A percentile compares a stretch with the other conserved stretches of the same genome.
Evolutionary conservation across 352 stramenopile species (phyloP).

Genomic region (Thalassiosira exigua): DNA sequence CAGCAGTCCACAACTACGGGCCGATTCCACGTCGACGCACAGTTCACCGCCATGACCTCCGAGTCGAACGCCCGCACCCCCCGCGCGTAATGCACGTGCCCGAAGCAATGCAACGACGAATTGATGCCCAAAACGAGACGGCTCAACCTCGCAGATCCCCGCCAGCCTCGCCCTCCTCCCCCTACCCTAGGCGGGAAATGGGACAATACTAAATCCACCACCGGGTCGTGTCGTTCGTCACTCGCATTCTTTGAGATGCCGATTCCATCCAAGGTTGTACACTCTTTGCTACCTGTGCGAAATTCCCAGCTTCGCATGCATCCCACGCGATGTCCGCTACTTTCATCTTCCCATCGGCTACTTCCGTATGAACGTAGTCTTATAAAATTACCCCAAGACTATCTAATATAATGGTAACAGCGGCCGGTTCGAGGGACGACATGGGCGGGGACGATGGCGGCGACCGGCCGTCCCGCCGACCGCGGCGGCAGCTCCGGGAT

Average conservation of each 20-base stretch:
- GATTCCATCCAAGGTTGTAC: slow-evolving; percentile 13
- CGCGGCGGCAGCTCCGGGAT: too few relatives aligned
- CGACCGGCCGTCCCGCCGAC: too few relatives aligned
- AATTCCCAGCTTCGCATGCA: slow-evolving; percentile 29
- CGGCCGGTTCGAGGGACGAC: too few relatives aligned
- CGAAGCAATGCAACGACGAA: slow-evolving; percentile 31
- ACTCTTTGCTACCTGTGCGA: neutral
- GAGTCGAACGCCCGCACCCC: slow-evolving; percentile 16
- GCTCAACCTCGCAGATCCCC: slow-evolving; percentile 18
- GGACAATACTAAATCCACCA: slow-evolving; percentile 27
- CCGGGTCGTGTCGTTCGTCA: slow-evolving; percentile 1
- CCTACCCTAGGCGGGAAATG: slow-evolving; percentile 17
- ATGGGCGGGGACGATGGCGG: too few relatives aligned
- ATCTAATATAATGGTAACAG: too few relatives aligned
- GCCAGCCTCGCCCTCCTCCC: slow-evolving; percentile 20
- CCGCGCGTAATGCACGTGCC: slow-evolving; percentile 25
- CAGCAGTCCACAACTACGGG: slow-evolving; percentile 33
- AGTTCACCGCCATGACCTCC: slow-evolving; percentile 22
- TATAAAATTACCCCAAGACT: too few relatives aligned
- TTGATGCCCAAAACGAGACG: slow-evolving; percentile 13
- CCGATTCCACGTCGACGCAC: slow-evolving; percentile 20
- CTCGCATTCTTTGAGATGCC: too few relatives aligned
- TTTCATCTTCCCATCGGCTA: slow-evolving; percentile 17
- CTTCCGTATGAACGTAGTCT: too few relatives aligned
- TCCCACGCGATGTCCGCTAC: slow-evolving; percentile 24